Evolutionary conservation across 1,284 basidiomycete genomes (phyloP), one percentile per base, ranked within the genome.

Genomic region (Bjerkandera adusta): DNA sequence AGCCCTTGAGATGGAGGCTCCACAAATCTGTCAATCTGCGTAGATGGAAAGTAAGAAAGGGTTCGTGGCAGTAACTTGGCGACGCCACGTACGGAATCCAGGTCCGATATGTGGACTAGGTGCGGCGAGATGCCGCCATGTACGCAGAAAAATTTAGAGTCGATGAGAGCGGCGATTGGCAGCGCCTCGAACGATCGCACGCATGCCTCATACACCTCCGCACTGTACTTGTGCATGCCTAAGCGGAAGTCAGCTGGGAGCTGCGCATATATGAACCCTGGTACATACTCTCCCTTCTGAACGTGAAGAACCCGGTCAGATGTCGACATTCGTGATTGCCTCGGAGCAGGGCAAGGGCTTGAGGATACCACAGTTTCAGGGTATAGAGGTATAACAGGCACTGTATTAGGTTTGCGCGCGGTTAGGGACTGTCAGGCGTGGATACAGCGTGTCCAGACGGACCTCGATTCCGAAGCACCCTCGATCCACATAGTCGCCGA

Each of bases 401-500:
- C 63, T 58, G 42, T 11, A 13, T 15, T 22, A 36, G 13, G 8
- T 30, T 30, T 30, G 27, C 27, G 27, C 27, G 8, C 3, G 22
- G 13, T 10, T 3, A 4, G 22, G 18, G 27, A 10, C n/a, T n/a
- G n/a, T n/a, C n/a, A n/a, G n/a, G n/a, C n/a, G n/a, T n/a, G n/a
- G n/a, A n/a, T n/a, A n/a, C n/a, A n/a, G n/a, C n/a, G n/a, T n/a
- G n/a, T n/a, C 16, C 26, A 24, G 12, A 12, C 74, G 52, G 45
- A 92, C 92, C 76, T 97, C 94, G 59, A 97, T 94, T 15, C 91
- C 90, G 68, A 97, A 97, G 71, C 89, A 88, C 21, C 97, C 96
- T 47, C 96, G 83, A 71, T 99, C 97, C 39, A 99, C 96, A 66
- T 99, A 99, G 69, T 99, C 96, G 41, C 96, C 96, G 22, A 99